Base-by-base conservation (phyloP, 2,329 filamentous ascomycete species). In the Albifimbria verrucaria region DNA sequence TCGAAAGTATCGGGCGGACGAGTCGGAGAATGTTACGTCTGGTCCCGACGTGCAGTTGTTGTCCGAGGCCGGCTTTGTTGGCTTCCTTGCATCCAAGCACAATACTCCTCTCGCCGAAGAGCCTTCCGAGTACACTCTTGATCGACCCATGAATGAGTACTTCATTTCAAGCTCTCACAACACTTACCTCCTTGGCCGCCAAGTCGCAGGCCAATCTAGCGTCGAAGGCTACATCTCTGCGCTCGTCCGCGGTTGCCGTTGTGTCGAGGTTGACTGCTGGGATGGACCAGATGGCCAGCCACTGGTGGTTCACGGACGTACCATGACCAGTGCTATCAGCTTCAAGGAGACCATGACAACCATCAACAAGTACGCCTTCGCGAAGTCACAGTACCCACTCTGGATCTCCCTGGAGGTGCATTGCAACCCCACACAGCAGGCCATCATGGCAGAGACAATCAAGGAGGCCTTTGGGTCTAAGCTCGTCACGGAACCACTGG, bases 101-200 rank as follows among this genome's bases (percentile, higher is more conserved):
- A 96, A 95, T 64, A 78, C 83, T 2, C 79, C 89, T 2, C 80
- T 91, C 42, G 73, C 80, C 24, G 80, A 81, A 42, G 78, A 81
- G 55, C 80, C 83, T n/a, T 71, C 81, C 12, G 74, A 83, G 24
- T 83, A 85, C 52, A 76, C 76, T 6, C 83, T 97, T 51, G 86
- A 96, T 65, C 85, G 89, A 22, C 94, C 94, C 0, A 77, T 97
- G 68, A 96, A 96, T 67, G 93, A 97, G 67, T 99, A 99, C 71
- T 97, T 92, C 76, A 94, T 99, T 60, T 97, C 93, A 1, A 97
- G 92, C 75, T 97, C 94, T 2, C 94, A 99, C 78, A 99, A 99
- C 72, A 99, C 94, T 0, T 99, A 99, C 65, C 85, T 99, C 1
- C 79, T 95, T 4, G 94, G 94, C 15, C 87, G 92, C 51, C 94